Percentiles rank a stretch among this genome's conserved stretches.
These are phyloP conservation scores for Dictyostelium purpureum DNA, from an alignment of 78 protist genomes.

Conservation along the genomic window DNA sequence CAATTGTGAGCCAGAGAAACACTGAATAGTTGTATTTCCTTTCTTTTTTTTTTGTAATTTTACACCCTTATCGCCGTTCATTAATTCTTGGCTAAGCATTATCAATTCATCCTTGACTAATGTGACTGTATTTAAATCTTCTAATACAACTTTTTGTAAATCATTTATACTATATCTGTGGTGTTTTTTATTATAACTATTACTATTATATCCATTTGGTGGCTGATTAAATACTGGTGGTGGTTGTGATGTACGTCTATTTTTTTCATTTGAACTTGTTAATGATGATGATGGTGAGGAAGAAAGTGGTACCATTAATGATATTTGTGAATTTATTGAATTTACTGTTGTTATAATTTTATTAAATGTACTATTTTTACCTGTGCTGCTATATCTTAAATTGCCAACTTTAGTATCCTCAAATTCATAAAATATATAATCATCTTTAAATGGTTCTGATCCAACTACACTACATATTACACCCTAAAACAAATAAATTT, in stretches of 20 bases:
- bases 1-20: constrained; percentile 66
- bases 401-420: not conserved
- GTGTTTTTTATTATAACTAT: constrained; percentile 13
- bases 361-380: not conserved
- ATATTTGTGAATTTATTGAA: not conserved
- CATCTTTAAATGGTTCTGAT: constrained; percentile 41
- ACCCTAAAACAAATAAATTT: not conserved
- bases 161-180: constrained; percentile 19
- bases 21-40: constrained; percentile 1
- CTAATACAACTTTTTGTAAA: constrained; percentile 15
- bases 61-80: constrained; percentile 61
- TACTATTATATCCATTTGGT: not conserved
- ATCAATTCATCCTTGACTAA: constrained; percentile 16
- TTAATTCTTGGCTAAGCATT: constrained; percentile 49
- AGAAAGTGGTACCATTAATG: not conserved
- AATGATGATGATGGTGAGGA: not conserved
- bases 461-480: constrained; percentile 1
- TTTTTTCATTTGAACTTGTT: not conserved
- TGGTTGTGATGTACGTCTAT: not conserved
- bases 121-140: not conserved
- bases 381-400: not conserved
- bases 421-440: constrained; percentile 63
- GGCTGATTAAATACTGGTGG: not conserved
- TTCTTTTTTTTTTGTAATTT: constrained; percentile 54
- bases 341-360: not conserved